Conservation (phyloP, 1,284 basidiomycete species). For the Ceratobasidium theobromae region DNA sequence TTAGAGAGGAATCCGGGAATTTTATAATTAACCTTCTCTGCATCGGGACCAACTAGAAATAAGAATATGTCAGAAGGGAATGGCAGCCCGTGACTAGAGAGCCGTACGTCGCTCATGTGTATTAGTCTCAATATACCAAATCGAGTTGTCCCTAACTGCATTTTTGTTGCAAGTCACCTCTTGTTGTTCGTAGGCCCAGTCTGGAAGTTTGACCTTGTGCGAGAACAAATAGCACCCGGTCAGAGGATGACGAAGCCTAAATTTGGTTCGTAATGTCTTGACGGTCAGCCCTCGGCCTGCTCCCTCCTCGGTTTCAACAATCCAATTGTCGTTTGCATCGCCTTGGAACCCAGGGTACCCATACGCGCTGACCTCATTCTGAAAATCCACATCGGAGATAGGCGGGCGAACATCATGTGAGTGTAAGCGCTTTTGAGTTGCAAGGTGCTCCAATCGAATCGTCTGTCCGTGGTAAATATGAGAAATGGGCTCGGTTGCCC, state of each 20-base stretch:
- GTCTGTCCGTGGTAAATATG: slow-evolving; percentile 69
- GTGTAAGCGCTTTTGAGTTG: slow-evolving; percentile 86
- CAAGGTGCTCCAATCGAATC: slow-evolving; percentile 81
- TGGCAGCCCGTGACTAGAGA: not conserved
- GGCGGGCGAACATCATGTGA: slow-evolving; percentile 94
- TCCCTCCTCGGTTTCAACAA: slow-evolving; percentile 82
- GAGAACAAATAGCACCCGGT: slow-evolving; percentile 97
- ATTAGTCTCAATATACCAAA: slow-evolving; percentile 95
- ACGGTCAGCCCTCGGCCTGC: slow-evolving; percentile 71
- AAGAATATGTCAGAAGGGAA: not conserved
- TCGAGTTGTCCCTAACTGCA: slow-evolving; percentile 82
- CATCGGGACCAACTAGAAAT: slow-evolving; percentile 45
- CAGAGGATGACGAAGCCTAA: slow-evolving; percentile 81
- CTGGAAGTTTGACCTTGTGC: slow-evolving; percentile 95
- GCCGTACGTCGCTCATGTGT: slow-evolving; percentile 72
- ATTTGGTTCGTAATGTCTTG: slow-evolving; percentile 78
- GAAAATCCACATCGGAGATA: slow-evolving; percentile 98
- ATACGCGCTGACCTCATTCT: slow-evolving; percentile 97
- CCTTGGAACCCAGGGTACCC: slow-evolving; percentile 84
- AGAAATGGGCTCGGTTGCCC: slow-evolving; percentile 57
- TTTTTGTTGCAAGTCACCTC: slow-evolving; percentile 99
- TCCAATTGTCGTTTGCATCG: slow-evolving; percentile 95
- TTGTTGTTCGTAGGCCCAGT: slow-evolving; percentile 98
- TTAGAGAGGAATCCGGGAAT: slow-evolving; percentile 85
- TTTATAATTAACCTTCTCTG: slow-evolving; percentile 85